phyloP scores from a whole-genome alignment of 1,139 yeast species.

The Protomyces gravidus region DNA sequence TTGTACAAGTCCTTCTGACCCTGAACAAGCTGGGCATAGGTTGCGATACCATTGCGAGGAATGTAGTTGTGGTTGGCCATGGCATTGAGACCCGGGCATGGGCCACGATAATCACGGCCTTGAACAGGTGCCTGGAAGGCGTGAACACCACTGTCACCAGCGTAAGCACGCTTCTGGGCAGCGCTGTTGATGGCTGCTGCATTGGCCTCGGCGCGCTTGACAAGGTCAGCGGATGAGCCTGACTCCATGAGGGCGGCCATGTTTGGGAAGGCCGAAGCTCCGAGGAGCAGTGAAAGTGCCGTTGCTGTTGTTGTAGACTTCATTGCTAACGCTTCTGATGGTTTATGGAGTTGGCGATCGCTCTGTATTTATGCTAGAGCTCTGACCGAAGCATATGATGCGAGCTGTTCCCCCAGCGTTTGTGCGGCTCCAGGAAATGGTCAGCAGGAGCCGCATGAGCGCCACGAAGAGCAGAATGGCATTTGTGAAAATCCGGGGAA shows the following conservation, averaged over 20 bases:
- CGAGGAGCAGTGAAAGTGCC: not conserved
- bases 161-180: conserved; percentile 4
- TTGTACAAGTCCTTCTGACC: conserved; percentile 24
- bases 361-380: no score
- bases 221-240: not conserved
- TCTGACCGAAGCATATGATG: not conserved
- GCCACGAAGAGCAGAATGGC: not conserved
- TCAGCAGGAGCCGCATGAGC: no score
- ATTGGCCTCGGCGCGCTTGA: conserved; percentile 3
- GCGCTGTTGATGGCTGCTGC: not conserved
- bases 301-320: not conserved
- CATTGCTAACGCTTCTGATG: no score
- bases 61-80: conserved; percentile 25
- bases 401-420: not conserved
- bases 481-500: not conserved
- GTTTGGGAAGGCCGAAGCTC: conserved; percentile 1
- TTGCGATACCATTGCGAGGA: conserved; percentile 27
- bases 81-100: conserved; percentile 25
- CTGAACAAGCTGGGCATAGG: conserved; percentile 16
- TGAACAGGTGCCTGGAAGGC: conserved; percentile 14
- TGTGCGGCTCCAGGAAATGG: no score
- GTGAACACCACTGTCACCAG: conserved; percentile 14
- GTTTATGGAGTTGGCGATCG: no score
- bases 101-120: conserved; percentile 25
- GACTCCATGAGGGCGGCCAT: conserved; percentile 2